phyloP scores from a whole-genome alignment of 2,329 filamentous ascomycete species.

The Sclerotinia trifoliorum region DNA sequence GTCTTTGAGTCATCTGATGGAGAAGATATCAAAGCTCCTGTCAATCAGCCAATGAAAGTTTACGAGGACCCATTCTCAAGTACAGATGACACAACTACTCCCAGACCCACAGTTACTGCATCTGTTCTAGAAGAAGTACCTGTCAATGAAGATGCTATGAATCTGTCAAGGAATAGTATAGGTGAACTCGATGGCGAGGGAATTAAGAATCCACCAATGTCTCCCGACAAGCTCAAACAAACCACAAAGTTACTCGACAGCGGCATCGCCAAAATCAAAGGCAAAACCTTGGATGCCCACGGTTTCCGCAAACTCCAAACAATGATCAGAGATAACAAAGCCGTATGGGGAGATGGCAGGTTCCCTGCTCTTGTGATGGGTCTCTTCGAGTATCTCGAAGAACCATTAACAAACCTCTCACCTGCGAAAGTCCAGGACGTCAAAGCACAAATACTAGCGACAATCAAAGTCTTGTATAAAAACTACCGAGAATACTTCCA shows the following conservation, averaged over 20 bases:
- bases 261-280: constrained; percentile 70
- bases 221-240: constrained; percentile 56
- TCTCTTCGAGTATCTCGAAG: constrained; percentile 70
- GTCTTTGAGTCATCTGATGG: constrained; percentile 45
- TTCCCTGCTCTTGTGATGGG: constrained; percentile 67
- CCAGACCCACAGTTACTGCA: constrained; percentile 47
- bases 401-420: constrained; percentile 53
- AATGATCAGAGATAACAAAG: constrained; percentile 65
- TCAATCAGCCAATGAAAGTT: constrained; percentile 45
- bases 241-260: constrained; percentile 66
- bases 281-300: constrained; percentile 72
- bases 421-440: constrained; percentile 68
- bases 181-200: constrained; percentile 25
- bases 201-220: constrained; percentile 34
- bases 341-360: constrained; percentile 63
- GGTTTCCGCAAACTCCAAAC: constrained; percentile 77
- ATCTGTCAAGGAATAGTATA: constrained; percentile 30
- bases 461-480: constrained; percentile 70
- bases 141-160: constrained; percentile 52
- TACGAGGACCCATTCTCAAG: constrained; percentile 60
- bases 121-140: constrained; percentile 60
- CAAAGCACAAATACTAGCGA: constrained; percentile 71
- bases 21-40: constrained; percentile 35
- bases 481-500: constrained; percentile 64
- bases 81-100: constrained; percentile 48